Evolutionary conservation across 2,329 filamentous ascomycete genomes (phyloP), one percentile per base, ranked within the genome.

Genomic region (Phialophora chinensis): DNA sequence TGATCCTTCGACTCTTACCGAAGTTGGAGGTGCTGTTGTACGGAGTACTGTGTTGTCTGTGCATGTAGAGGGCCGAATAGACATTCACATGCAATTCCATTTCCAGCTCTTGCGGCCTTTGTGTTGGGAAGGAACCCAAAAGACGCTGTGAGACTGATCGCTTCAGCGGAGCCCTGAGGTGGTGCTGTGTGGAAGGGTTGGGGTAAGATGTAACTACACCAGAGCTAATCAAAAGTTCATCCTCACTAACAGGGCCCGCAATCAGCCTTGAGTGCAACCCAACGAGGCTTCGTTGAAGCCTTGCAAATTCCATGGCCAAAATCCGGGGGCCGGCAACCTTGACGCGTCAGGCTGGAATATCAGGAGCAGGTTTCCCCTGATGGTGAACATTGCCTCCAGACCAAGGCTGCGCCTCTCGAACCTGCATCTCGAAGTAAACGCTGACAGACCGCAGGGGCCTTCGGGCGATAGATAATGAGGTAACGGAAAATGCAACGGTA

Each of bases 211-310:
- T 17, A 35, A 35, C 33, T 35, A 44, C 38, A n/a, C 38, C 14
- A 44, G 14, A 17, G 38, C 14, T 42, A 7, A 42, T 17, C 38
- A 17, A n/a, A 17, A 4, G 38, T 44, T 20, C 5, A n/a, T 44
- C 38, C 14, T 44, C 38, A n/a, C 17, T 44, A 2, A 44, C n/a
- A 3, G 29, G 54, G 35, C 54, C 47, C 29, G 63, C 60, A 56
- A 66, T 56, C 64, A 66, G 60, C 54, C 64, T 60, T 52, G 60
- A 38, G 23, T 20, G 44, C 42, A 35, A 38, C 33, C 53, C 62
- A 60, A 55, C 56, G 38, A 65, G 62, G 62, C 62, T 65, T 65
- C n/a, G 53, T 55, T 55, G 44, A 56, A 65, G 62, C 56, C 62
- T 65, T 47, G 62, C 54, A 49, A 55, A 35, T 35, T 55, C 53